These are phyloP conservation scores for Abrus precatorius DNA, from an alignment of 306 rosid species.

Conservation along the genomic window DNA sequence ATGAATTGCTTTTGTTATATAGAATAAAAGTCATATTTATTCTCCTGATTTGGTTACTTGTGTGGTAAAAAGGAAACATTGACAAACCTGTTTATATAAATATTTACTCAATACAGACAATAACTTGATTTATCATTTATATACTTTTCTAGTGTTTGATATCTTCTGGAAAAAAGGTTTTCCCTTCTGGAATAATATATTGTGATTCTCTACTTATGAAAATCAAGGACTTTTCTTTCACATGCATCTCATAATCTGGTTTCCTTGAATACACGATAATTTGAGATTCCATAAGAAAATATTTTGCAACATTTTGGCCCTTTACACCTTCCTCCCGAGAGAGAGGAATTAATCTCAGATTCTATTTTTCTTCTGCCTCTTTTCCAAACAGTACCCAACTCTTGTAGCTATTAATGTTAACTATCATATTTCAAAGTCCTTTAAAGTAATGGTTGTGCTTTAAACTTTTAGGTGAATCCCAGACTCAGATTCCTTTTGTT, in stretches of 20 bases:
- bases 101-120: neutral
- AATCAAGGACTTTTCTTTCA: neutral
- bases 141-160: too few relatives aligned
- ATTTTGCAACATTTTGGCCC: conserved; percentile 13
- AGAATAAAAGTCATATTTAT: conserved; percentile 26
- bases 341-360: neutral
- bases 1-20: neutral
- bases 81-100: neutral
- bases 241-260: neutral
- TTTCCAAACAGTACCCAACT: conserved; percentile 27
- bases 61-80: conserved; percentile 24
- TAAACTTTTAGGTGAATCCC: conserved; percentile 63
- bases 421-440: conserved; percentile 37
- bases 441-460: conserved; percentile 41
- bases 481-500: conserved; percentile 73
- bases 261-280: conserved; percentile 9
- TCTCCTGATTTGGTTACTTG: conserved; percentile 27
- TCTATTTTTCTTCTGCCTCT: conserved; percentile 13
- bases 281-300: conserved; percentile 23
- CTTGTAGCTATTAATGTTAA: conserved; percentile 11
- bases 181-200: too few relatives aligned
- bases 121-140: conserved; percentile 12
- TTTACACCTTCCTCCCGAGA: neutral
- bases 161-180: neutral
- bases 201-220: neutral